Conservation (phyloP, 805 yeast species). For the Saturnispora bothae region DNA sequence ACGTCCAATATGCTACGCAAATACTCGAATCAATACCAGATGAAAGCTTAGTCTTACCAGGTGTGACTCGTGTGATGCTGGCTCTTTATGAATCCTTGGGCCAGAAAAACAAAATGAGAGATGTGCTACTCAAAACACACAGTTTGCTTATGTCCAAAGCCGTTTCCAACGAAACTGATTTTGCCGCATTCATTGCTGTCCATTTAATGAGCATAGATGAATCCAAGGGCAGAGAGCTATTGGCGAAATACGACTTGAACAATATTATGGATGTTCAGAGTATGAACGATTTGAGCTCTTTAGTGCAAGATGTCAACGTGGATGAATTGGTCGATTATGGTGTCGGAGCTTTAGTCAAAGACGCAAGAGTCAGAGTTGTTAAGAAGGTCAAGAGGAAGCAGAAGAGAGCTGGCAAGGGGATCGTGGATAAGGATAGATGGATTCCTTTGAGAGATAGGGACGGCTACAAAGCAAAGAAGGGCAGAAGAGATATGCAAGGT, state of each 20-base stretch:
- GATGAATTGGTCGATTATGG: conserved; percentile 23
- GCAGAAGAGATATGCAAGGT: conserved; percentile 58
- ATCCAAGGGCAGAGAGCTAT: conserved; percentile 23
- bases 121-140: conserved; percentile 25
- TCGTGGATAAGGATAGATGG: conserved; percentile 77
- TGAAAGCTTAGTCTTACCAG: conserved; percentile 33
- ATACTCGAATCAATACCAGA: too few species aligned
- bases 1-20: conserved; percentile 27
- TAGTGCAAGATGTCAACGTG: conserved; percentile 25
- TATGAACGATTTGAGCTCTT: conserved; percentile 14
- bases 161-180: conserved; percentile 6
- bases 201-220: conserved; percentile 29
- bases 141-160: conserved; percentile 11
- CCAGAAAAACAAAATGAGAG: conserved; percentile 25
- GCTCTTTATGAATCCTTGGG: conserved; percentile 39
- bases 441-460: conserved; percentile 79
- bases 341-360: conserved; percentile 18
- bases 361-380: conserved; percentile 12
- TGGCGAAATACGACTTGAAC: conserved; percentile 16
- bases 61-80: conserved; percentile 39
- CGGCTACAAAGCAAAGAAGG: conserved; percentile 68
- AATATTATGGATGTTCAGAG: conserved; percentile 13
- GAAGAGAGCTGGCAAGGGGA: conserved; percentile 2
- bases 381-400: conserved; percentile 15
- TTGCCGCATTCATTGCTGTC: conserved; percentile 27